Evolutionary conservation across 2,329 filamentous ascomycete genomes (phyloP).

Genomic region (Sphaerulina musiva): DNA sequence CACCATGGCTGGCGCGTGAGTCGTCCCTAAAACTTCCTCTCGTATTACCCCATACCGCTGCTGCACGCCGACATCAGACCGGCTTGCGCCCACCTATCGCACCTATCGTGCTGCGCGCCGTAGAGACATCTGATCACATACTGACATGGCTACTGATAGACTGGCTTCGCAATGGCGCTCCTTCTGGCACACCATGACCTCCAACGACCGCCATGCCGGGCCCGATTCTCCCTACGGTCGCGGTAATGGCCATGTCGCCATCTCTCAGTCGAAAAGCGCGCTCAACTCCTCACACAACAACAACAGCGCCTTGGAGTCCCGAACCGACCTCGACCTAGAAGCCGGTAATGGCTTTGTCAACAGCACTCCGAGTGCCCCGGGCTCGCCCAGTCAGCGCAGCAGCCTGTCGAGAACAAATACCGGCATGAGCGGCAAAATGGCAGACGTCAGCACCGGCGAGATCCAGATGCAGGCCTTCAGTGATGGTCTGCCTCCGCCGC

Average conservation of each 20-base stretch:
- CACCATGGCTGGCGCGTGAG: slow-evolving; percentile 15
- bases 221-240: slow-evolving; percentile 90
- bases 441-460: slow-evolving; percentile 67
- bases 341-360: slow-evolving; percentile 56
- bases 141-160: slow-evolving; percentile 19
- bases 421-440: slow-evolving; percentile 49
- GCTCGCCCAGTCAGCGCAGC: slow-evolving; percentile 75
- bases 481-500: slow-evolving; percentile 82
- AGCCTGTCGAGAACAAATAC: slow-evolving; percentile 53
- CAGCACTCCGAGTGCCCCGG: slow-evolving; percentile 62
- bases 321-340: slow-evolving; percentile 66
- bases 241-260: slow-evolving; percentile 76
- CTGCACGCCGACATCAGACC: background rate
- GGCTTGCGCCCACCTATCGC: background rate
- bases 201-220: slow-evolving; percentile 75
- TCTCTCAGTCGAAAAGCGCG: slow-evolving; percentile 72
- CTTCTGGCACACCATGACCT: slow-evolving; percentile 85
- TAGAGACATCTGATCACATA: background rate
- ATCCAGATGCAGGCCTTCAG: slow-evolving; percentile 96
- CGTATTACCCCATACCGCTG: slow-evolving; percentile 12
- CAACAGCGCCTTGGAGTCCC: slow-evolving; percentile 78
- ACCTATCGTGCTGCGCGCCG: background rate
- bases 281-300: slow-evolving; percentile 75
- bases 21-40: slow-evolving; percentile 7
- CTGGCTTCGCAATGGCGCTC: slow-evolving; percentile 69